Base-by-base conservation (phyloP, 75 land plant genomes). In the Pinus tabuliformis region DNA sequence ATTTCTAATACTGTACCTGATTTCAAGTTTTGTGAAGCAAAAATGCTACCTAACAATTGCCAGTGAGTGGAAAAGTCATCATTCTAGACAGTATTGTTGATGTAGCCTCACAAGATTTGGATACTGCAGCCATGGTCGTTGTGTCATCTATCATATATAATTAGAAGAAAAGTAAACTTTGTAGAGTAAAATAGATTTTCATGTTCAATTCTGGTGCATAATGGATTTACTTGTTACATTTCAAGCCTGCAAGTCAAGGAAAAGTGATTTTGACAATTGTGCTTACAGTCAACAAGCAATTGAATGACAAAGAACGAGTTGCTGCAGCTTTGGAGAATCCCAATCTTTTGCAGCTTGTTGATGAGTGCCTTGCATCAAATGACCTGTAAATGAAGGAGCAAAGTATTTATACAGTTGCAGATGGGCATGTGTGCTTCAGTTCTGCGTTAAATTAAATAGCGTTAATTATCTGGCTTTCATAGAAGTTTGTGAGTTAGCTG, bases 321-420 rank as follows among this genome's bases (percentile, higher is more conserved):
- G 95, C 89, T 36, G 98, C 98, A 11, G 98, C 98, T n/a, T 63
- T 95, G 80, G 98, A 95, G 76, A 95, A 95, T 76, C 93, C 95
- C 39, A 86, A 89, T 26, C 90, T 95, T 74, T 87, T 88, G 36
- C 91, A 91, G 65, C 87, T 92, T 62, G 98, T 95, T 18, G 91
- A 90, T 45, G 95, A 92, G 75, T 95, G 98, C 78, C 85, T 95
- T 61, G 85, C 83, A 57, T 86, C 90, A 26, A 82, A 60, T 82
- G 92, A 90, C 54, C 84, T 59, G 24, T 68, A 52, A 68, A 68
- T 68, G n/a, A 61, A 61, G 26, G 15, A 28, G 30, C 0, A 62
- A 20, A 68, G 5, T 18, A 68, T 30, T n/a, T 68, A 20, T 36
- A 68, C n/a, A 20, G 49, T 42, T 20, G 13, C 9, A 68, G n/a